Evolutionary conservation across 1,284 basidiomycete species (phyloP).

Genomic region (Calocybe gambosa): DNA sequence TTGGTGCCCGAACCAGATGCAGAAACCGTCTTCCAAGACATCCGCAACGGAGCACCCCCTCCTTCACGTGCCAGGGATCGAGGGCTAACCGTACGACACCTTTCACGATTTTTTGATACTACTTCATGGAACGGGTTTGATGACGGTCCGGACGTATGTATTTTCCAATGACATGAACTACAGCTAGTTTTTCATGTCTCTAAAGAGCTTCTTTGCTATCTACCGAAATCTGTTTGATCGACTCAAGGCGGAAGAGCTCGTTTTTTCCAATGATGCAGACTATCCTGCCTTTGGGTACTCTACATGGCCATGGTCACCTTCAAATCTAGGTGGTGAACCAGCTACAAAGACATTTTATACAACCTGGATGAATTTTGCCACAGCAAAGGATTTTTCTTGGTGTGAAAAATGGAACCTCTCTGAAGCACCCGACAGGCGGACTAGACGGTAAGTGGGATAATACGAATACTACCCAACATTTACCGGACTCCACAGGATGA

Average conservation of each 20-base stretch:
- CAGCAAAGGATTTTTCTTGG: slow-evolving; percentile 90
- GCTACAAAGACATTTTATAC: slow-evolving; percentile 77
- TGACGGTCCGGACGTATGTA: slow-evolving; percentile 62
- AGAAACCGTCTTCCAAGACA: slow-evolving; percentile 79
- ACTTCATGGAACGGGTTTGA: slow-evolving; percentile 68
- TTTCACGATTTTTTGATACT: slow-evolving; percentile 83
- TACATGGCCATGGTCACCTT: slow-evolving; percentile 63
- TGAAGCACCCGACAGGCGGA: slow-evolving; percentile 83
- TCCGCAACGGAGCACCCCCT: slow-evolving; percentile 65
- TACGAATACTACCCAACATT: too few species aligned
- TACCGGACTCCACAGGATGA: slow-evolving; percentile 44
- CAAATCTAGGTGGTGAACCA: slow-evolving; percentile 35
- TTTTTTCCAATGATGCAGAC: slow-evolving; percentile 44
- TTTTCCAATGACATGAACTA: background rate
- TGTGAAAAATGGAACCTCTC: slow-evolving; percentile 77
- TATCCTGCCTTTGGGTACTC: slow-evolving; percentile 86
- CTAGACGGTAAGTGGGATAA: slow-evolving; percentile 56
- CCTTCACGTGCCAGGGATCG: slow-evolving; percentile 63
- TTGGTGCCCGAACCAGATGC: slow-evolving; percentile 79
- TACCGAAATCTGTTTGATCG: slow-evolving; percentile 87
- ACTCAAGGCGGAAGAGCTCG: slow-evolving; percentile 77
- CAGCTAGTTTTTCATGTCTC: slow-evolving; percentile 3
- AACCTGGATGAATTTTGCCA: slow-evolving; percentile 84
- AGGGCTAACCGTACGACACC: slow-evolving; percentile 76
- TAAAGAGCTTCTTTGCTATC: slow-evolving; percentile 85